phyloP scores from a whole-genome alignment of 148 eudicot species.

The Chenopodium quinoa region DNA sequence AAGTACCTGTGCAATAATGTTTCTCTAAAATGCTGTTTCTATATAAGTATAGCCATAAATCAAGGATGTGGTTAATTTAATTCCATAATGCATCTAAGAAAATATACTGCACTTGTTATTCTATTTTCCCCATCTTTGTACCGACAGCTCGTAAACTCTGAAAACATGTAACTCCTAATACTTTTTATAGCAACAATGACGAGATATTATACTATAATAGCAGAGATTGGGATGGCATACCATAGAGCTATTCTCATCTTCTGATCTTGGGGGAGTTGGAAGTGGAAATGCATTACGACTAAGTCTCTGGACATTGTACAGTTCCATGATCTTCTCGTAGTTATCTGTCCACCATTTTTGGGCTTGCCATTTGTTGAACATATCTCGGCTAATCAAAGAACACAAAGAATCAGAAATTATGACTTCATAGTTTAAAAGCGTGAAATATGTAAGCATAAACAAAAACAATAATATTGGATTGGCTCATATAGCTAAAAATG shows the following conservation, averaged over 20 bases:
- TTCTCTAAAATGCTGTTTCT: not conserved
- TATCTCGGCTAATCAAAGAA: constrained; percentile 71
- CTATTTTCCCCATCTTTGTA: not conserved
- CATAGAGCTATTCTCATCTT: constrained; percentile 57
- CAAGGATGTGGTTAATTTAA: not conserved
- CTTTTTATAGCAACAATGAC: not conserved
- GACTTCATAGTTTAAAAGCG: not conserved
- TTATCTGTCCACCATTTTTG: constrained; percentile 99
- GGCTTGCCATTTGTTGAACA: constrained; percentile 92
- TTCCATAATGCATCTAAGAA: not conserved
- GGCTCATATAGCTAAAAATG: not conserved
- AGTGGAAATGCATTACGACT: constrained; percentile 89
- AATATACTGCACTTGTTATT: not conserved
- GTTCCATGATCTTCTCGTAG: constrained; percentile 85
- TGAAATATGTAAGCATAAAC: not conserved
- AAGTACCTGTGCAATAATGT: too few relatives aligned
- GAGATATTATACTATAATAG: not conserved
- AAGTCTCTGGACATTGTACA: constrained; percentile 87
- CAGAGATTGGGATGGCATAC: not conserved
- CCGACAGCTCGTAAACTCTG: not conserved
- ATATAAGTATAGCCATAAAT: not conserved
- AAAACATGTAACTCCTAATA: not conserved
- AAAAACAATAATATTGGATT: not conserved
- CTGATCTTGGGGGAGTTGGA: constrained; percentile 67
- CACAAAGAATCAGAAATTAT: constrained; percentile 4